Evolutionary conservation across 225 moss, liverwort and hornwort genomes (phyloP).

Genomic region (Asterella californica): DNA sequence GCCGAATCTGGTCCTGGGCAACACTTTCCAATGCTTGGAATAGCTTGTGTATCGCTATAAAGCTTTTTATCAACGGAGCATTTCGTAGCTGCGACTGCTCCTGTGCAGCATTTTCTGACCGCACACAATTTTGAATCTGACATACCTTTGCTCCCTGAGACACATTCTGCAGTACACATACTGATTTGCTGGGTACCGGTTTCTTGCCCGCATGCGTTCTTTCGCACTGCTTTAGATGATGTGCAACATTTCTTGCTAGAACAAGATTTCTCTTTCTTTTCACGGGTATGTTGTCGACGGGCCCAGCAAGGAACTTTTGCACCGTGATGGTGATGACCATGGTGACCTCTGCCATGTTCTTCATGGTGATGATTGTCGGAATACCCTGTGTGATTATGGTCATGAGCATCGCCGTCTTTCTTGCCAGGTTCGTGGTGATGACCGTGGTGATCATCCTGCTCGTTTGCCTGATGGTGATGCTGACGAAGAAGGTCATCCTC

Average conservation of each 20-base stretch:
- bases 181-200: conserved; percentile 1
- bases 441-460: conserved; percentile 15
- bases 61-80: conserved; percentile 7
- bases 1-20: too few relatives aligned
- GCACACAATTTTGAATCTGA: conserved; percentile 1
- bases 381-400: neutral
- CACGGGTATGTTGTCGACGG: conserved; percentile 19
- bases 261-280: conserved; percentile 13
- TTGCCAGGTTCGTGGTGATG: conserved; percentile 38
- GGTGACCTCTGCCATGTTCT: neutral
- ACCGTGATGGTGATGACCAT: conserved; percentile 17
- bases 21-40: conserved; percentile 6
- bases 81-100: conserved; percentile 9
- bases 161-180: conserved; percentile 19
- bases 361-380: conserved; percentile 10
- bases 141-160: conserved; percentile 8
- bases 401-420: conserved; percentile 14
- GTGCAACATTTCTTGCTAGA: conserved; percentile 11
- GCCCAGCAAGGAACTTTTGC: conserved; percentile 29
- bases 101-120: conserved; percentile 26
- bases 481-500: neutral
- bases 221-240: conserved; percentile 13
- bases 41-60: neutral
- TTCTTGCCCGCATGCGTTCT: conserved; percentile 16
- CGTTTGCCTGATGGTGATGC: conserved; percentile 6